Conservation (phyloP, 495 filamentous ascomycete species). For the Neurospora sp. region DNA sequence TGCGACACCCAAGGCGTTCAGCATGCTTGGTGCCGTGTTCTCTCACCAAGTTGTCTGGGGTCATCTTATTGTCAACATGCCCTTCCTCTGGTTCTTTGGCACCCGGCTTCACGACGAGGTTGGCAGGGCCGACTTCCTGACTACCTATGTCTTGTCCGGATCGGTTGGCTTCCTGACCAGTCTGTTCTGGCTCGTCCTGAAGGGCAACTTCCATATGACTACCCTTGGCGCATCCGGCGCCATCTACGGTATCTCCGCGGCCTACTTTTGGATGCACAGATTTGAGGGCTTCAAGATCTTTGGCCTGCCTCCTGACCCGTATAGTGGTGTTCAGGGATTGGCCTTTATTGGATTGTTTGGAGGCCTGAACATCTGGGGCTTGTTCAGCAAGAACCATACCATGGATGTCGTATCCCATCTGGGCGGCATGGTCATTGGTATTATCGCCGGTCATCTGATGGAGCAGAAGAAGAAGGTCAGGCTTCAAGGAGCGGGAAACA, state of each 20-base stretch:
- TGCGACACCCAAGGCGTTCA: conserved; percentile 53
- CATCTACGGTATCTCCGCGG: conserved; percentile 54
- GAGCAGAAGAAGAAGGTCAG: conserved; percentile 17
- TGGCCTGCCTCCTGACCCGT: conserved; percentile 40
- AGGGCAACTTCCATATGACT: conserved; percentile 20
- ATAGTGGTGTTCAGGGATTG: conserved; percentile 40
- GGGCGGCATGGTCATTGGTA: conserved; percentile 50
- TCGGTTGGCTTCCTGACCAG: conserved; percentile 54
- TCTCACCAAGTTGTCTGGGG: conserved; percentile 55
- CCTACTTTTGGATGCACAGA: conserved; percentile 58
- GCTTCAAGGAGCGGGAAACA: background rate
- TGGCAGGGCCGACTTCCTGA: conserved; percentile 74
- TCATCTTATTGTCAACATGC: conserved; percentile 68
- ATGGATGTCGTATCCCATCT: conserved; percentile 69
- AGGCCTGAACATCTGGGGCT: conserved; percentile 35
- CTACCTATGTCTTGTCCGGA: conserved; percentile 62
- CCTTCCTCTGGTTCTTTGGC: conserved; percentile 41
- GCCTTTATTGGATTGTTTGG: conserved; percentile 37
- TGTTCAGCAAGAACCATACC: conserved; percentile 23
- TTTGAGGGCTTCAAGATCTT: conserved; percentile 41
- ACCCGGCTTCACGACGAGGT: conserved; percentile 69
- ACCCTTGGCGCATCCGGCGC: conserved; percentile 67
- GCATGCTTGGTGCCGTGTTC: conserved; percentile 62
- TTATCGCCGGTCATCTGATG: conserved; percentile 24
- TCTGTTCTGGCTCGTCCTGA: conserved; percentile 48